Percentiles rank a stretch among this genome's conserved stretches.
Evolutionary conservation across 495 filamentous ascomycete genomes (phyloP).

Genomic region (Aspergillus haitiensis): DNA sequence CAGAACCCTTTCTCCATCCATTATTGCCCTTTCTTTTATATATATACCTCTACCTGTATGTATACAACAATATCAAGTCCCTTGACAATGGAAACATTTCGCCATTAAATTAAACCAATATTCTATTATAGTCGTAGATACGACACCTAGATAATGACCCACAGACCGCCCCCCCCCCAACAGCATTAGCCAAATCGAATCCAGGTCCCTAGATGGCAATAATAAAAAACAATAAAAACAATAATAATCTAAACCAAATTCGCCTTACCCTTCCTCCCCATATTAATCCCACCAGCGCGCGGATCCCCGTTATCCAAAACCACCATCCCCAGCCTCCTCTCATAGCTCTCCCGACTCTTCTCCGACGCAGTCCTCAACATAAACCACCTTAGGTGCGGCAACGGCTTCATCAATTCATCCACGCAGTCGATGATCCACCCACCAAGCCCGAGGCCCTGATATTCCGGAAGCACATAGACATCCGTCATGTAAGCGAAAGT

Average conservation of each 20-base stretch:
- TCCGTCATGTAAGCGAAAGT: slow-evolving; percentile 71
- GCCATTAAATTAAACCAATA: too few species aligned
- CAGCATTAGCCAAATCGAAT: too few species aligned
- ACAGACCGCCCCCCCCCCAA: too few species aligned
- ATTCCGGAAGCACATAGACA: slow-evolving; percentile 58
- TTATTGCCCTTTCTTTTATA: too few species aligned
- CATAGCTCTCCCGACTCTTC: slow-evolving; percentile 47
- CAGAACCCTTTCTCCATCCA: too few species aligned
- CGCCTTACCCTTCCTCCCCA: slow-evolving; percentile 23
- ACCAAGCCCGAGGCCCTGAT: slow-evolving; percentile 61
- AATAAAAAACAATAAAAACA: too few species aligned
- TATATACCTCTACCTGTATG: too few species aligned
- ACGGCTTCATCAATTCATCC: slow-evolving; percentile 51
- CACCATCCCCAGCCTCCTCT: slow-evolving; percentile 45
- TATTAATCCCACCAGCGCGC: slow-evolving; percentile 26
- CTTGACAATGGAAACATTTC: too few species aligned
- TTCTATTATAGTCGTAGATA: too few species aligned
- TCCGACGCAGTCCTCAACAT: slow-evolving; percentile 48
- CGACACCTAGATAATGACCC: too few species aligned
- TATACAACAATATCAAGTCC: too few species aligned
- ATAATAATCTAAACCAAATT: slow-evolving; percentile 7
- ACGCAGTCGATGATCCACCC: slow-evolving; percentile 61
- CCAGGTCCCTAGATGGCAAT: too few species aligned
- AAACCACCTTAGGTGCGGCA: slow-evolving; percentile 58
- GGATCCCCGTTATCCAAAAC: slow-evolving; percentile 36